These are phyloP conservation scores for Diplosphaera chodatii DNA, from an alignment of 139 green algal genomes.

Conservation along the genomic window DNA sequence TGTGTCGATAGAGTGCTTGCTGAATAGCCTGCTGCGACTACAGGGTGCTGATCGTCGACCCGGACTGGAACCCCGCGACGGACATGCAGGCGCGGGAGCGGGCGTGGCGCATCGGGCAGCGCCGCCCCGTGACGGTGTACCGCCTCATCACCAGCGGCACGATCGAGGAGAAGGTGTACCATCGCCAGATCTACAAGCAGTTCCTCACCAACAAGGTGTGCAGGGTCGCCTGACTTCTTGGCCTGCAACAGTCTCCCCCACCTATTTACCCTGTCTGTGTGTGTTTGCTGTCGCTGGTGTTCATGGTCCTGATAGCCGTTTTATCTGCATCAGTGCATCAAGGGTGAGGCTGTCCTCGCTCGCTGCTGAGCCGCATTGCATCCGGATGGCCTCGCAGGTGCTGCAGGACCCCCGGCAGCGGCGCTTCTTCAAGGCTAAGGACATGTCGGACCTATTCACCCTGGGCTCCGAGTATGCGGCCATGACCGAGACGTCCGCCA, in stretches of 20 bases:
- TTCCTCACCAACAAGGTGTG: conserved; percentile 78
- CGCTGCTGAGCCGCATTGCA: too few relatives aligned
- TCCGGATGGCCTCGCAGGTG: conserved; percentile 34
- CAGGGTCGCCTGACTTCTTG: too few relatives aligned
- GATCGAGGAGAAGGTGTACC: conserved; percentile 98
- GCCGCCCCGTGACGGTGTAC: conserved; percentile 82
- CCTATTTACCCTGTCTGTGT: too few relatives aligned
- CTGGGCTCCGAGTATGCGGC: conserved; percentile 44
- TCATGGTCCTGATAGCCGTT: too few relatives aligned
- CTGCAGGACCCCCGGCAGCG: conserved; percentile 86
- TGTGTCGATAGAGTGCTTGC: too few relatives aligned
- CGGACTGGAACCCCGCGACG: conserved; percentile 96
- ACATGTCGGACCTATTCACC: conserved; percentile 93
- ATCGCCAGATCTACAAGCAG: conserved; percentile 91
- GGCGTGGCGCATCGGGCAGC: conserved; percentile 95
- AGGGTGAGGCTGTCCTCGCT: too few relatives aligned
- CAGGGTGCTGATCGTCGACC: conserved; percentile 92
- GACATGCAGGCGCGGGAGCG: conserved; percentile 89
- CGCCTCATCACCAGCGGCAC: conserved; percentile 90
- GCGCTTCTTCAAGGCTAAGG: conserved; percentile 85
- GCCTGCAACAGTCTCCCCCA: too few relatives aligned
- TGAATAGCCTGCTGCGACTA: too few relatives aligned
- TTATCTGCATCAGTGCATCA: too few relatives aligned
- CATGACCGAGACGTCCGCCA: conserved; percentile 64
- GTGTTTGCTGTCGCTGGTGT: too few relatives aligned